Percentiles rank a stretch among this genome's conserved stretches.
Evolutionary conservation across 129 eudicot species (phyloP).

Genomic region (Pittosporum tobira): DNA sequence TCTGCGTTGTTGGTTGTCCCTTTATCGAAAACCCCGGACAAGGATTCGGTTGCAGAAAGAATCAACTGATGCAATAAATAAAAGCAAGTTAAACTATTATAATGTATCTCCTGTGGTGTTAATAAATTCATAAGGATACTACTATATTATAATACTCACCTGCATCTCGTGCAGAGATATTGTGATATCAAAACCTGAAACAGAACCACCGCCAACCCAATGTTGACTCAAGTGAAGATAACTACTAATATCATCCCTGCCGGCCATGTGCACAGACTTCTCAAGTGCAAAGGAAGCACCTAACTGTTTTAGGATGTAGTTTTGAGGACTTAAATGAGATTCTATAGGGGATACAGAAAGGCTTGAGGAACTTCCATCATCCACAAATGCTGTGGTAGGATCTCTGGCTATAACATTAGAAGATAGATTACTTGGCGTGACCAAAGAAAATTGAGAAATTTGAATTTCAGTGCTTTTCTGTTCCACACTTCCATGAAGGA

Average conservation of each 20-base stretch:
- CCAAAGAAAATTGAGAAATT: conserved; percentile 38
- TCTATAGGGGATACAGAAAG: conserved; percentile 20
- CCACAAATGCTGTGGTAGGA: conserved; percentile 9
- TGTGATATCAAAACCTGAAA: conserved; percentile 70
- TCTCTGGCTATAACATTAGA: conserved; percentile 15
- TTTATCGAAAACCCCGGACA: conserved; percentile 42
- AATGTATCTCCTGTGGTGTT: not conserved
- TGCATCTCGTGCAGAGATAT: conserved; percentile 63
- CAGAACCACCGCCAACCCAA: conserved; percentile 86
- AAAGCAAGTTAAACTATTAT: conserved; percentile 16
- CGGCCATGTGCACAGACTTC: conserved; percentile 29
- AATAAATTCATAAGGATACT: not conserved
- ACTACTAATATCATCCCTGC: conserved; percentile 7
- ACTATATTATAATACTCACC: conserved; percentile 30
- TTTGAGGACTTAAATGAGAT: conserved; percentile 28
- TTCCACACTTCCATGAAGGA: conserved; percentile 28
- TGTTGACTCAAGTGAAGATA: conserved; percentile 17
- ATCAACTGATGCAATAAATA: conserved; percentile 63
- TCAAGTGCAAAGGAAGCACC: conserved; percentile 51
- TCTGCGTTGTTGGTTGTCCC: conserved; percentile 23
- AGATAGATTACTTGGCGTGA: conserved; percentile 24
- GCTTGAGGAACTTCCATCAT: conserved; percentile 39
- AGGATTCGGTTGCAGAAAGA: conserved; percentile 48
- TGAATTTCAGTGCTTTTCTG: conserved; percentile 31
- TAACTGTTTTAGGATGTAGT: conserved; percentile 52